A percentile compares a stretch with the other conserved stretches of the same genome.
These are phyloP conservation scores for Phytophthora niederhauseri DNA, from an alignment of 352 stramenopile species.

Conservation along the genomic window DNA sequence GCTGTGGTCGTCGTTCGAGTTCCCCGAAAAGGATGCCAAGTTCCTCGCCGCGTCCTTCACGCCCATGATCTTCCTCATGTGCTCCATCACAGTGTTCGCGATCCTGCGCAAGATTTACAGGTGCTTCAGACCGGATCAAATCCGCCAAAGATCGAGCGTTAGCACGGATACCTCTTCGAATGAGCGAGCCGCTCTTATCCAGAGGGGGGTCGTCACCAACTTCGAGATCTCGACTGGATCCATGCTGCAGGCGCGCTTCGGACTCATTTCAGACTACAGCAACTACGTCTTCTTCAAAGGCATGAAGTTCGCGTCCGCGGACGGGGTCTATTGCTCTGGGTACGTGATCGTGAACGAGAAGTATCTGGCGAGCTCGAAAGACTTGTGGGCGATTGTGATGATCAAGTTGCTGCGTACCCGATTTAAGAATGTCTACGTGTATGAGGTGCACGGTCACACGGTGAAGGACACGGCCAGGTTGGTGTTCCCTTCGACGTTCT, in stretches of 20 bases:
- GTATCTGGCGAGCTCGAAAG: conserved; percentile 37
- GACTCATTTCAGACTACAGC: conserved; percentile 39
- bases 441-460: conserved; percentile 36
- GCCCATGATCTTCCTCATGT: conserved; percentile 26
- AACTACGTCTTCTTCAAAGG: conserved; percentile 30
- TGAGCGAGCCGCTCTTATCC: conserved; percentile 8
- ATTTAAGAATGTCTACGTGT: conserved; percentile 38
- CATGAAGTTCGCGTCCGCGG: conserved; percentile 42
- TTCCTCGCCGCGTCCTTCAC: conserved; percentile 24
- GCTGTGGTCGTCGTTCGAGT: conserved; percentile 23
- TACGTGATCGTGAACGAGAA: conserved; percentile 46
- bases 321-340: conserved; percentile 41
- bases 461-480: conserved; percentile 39
- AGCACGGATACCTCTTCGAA: conserved; percentile 20
- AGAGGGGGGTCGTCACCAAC: conserved; percentile 24
- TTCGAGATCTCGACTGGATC: conserved; percentile 37
- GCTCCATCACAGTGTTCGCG: conserved; percentile 5
- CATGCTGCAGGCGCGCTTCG: conserved; percentile 33
- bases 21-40: conserved; percentile 19
- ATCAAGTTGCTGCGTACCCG: conserved; percentile 35
- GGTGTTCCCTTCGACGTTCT: conserved; percentile 38
- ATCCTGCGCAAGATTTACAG: conserved; percentile 25
- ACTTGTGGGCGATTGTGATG: conserved; percentile 32
- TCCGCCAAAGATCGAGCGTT: conserved; percentile 14
- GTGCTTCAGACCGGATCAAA: conserved; percentile 16